Evolutionary conservation across 306 rosid genomes (phyloP), one percentile per base, ranked within the genome.

Genomic region (Pyrus communis): DNA sequence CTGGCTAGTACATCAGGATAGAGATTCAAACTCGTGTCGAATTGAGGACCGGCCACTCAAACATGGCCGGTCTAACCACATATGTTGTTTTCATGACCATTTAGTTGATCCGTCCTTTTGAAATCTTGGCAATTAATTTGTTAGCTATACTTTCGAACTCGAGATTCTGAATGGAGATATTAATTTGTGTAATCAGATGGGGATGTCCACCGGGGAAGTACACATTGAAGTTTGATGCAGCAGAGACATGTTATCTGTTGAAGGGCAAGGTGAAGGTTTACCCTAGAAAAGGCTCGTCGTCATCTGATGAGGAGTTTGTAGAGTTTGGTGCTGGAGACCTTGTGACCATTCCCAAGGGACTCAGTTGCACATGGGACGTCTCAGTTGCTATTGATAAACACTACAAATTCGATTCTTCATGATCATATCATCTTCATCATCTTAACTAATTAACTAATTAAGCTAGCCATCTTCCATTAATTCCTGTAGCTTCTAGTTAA

Each of bases 141-240:
- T 51, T 17, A 5, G 55, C 55, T 51, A 17, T 51, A 51, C 21
- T 51, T 51, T 5, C 21, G 55, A 51, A 51, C 3, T 5, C 7
- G 5, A 5, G 55, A 51, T 51, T 51, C 55, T 15, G 55, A 51
- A 15, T 51, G 0, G 21, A 51, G 7, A 15, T n/a, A 57, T 55
- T 51, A 10, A 9, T 3, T 9, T 17, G n/a, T 52, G 4, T 5
- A 7, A 25, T 7, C 31, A 93, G 98, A 85, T 91, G 93, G 98
- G 97, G 96, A n/a, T 93, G 98, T 43, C 90, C 97, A 3, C 94
- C 98, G 1, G 98, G 98, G 63, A 93, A 91, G 77, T 93, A 88
- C 77, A 90, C 90, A 58, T 67, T 93, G 38, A 93, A 91, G 51
- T 93, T 88, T 80, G 96, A 93, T 68, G 96, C 96, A 23, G 86